Conservation (phyloP, 768 basidiomycete species). For the Arthromyces matolae region DNA sequence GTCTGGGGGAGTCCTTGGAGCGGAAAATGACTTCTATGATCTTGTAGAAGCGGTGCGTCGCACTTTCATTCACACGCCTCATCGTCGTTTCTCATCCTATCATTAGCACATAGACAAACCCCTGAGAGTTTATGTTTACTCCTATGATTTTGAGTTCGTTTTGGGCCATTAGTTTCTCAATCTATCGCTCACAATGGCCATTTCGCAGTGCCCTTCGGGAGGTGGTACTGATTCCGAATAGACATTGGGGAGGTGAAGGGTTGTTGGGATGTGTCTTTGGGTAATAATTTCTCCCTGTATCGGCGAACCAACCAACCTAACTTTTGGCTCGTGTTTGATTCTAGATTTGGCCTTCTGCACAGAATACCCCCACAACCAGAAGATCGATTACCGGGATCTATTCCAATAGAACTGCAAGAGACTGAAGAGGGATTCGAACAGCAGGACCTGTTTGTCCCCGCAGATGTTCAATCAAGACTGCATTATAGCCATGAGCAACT, state of each 20-base stretch:
- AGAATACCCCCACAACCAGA: constrained; percentile 80
- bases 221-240: constrained; percentile 91
- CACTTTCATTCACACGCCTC: background rate
- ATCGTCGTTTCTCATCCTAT: background rate
- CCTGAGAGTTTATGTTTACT: constrained; percentile 92
- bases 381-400: constrained; percentile 52
- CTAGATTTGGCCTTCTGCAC: constrained; percentile 86
- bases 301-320: constrained; percentile 1
- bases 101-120: constrained; percentile 89
- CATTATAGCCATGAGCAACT: constrained; percentile 24
- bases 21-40: constrained; percentile 96
- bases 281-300: constrained; percentile 50
- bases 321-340: constrained; percentile 5
- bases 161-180: constrained; percentile 3
- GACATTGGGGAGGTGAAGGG: constrained; percentile 97
- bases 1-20: constrained; percentile 87
- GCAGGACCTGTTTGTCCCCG: constrained; percentile 71
- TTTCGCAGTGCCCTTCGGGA: constrained; percentile 76
- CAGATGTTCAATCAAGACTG: constrained; percentile 42
- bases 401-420: constrained; percentile 54
- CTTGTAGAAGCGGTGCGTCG: constrained; percentile 83
- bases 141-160: constrained; percentile 91
- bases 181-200: constrained; percentile 9
- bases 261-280: constrained; percentile 95
- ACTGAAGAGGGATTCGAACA: constrained; percentile 51